These are phyloP conservation scores for Fusarium subtropicale DNA, from an alignment of 2,329 filamentous ascomycete genomes.

Conservation along the genomic window DNA sequence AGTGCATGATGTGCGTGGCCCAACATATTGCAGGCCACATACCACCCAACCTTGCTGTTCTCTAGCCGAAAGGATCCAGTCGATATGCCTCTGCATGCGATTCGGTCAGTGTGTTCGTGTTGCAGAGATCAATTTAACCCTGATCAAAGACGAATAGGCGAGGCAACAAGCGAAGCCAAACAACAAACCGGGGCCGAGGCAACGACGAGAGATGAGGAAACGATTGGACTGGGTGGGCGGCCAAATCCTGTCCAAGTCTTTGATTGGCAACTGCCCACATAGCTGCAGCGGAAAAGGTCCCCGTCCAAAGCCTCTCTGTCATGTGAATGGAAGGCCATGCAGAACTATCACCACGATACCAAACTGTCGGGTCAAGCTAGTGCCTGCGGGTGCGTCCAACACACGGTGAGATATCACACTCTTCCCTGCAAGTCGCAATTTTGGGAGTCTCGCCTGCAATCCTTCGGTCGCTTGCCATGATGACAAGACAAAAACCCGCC, in stretches of 20 bases:
- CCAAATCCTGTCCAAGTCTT: conserved; percentile 6
- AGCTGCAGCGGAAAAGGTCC: conserved; percentile 35
- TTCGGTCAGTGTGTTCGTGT: not conserved
- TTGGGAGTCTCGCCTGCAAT: conserved; percentile 20
- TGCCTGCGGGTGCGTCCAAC: conserved; percentile 21
- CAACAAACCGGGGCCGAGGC: not conserved
- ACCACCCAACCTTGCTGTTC: not conserved
- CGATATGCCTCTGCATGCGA: not conserved
- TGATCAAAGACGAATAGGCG: not conserved
- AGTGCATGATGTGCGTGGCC: conserved; percentile 14
- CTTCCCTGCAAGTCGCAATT: conserved; percentile 27
- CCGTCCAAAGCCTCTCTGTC: conserved; percentile 39
- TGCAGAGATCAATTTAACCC: conserved; percentile 14
- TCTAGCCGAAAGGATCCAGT: not conserved
- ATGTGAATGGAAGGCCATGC: conserved; percentile 44
- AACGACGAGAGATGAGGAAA: conserved; percentile 11
- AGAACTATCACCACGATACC: conserved; percentile 42
- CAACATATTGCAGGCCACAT: conserved; percentile 9
- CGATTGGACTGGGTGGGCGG: conserved; percentile 11
- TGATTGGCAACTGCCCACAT: conserved; percentile 17
- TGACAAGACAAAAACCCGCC: conserved; percentile 17
- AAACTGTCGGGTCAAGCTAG: conserved; percentile 43
- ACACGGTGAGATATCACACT: conserved; percentile 19
- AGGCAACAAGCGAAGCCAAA: conserved; percentile 13
- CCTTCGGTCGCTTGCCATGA: conserved; percentile 11